Conservation (phyloP, 108 stramenopile genomes). For the Discostella stelligeroides region DNA sequence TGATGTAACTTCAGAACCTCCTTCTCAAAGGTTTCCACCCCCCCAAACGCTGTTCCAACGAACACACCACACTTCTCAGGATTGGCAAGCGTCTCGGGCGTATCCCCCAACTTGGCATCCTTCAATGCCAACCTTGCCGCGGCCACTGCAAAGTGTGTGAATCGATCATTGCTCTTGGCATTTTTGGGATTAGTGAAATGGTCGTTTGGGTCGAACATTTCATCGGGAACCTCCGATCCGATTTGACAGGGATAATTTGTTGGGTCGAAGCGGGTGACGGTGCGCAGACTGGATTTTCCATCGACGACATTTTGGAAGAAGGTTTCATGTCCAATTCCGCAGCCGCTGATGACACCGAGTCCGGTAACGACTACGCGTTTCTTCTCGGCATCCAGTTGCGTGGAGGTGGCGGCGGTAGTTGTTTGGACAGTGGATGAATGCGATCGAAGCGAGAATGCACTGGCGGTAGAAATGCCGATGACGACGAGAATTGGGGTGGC, state of each 20-base stretch:
- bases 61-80: slow-evolving; percentile 89
- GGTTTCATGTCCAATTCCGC: slow-evolving; percentile 85
- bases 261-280: slow-evolving; percentile 79
- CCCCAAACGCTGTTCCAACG: slow-evolving; percentile 96
- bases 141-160: slow-evolving; percentile 96
- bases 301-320: slow-evolving; percentile 81
- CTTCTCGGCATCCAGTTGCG: slow-evolving; percentile 33
- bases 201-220: slow-evolving; percentile 87
- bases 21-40: slow-evolving; percentile 92
- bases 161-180: slow-evolving; percentile 90
- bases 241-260: slow-evolving; percentile 88
- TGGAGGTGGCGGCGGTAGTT: slow-evolving; percentile 14
- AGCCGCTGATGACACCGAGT: slow-evolving; percentile 89
- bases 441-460: slow-evolving; percentile 9
- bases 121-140: slow-evolving; percentile 85
- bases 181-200: slow-evolving; percentile 88
- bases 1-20: slow-evolving; percentile 87
- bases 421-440: slow-evolving; percentile 17
- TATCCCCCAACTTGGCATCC: slow-evolving; percentile 85
- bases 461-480: slow-evolving; percentile 6
- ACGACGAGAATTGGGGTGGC: slow-evolving; percentile 3
- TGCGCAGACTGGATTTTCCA: slow-evolving; percentile 75
- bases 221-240: slow-evolving; percentile 84
- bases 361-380: slow-evolving; percentile 93
- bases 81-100: slow-evolving; percentile 75